phyloP scores from a whole-genome alignment of 352 stramenopile species.

The Globisporangium alternatum region DNA sequence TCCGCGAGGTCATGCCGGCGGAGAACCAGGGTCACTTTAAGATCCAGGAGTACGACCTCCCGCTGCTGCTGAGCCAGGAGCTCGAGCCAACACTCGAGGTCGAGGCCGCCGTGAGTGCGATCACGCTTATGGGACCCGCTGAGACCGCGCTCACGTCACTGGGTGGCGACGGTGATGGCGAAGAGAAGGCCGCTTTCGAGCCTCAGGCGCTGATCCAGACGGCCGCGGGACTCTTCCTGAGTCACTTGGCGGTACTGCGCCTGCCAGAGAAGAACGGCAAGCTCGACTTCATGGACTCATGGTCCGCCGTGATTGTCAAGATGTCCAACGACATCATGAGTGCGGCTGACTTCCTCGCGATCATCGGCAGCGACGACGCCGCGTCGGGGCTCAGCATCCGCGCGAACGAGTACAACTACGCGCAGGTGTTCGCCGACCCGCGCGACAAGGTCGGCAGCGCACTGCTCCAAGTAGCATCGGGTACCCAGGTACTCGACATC shows the following conservation, averaged over 20 bases:
- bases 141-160: constrained; percentile 47
- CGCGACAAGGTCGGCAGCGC: constrained; percentile 42
- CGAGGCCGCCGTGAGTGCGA: constrained; percentile 44
- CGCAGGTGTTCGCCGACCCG: constrained; percentile 54
- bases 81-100: constrained; percentile 21
- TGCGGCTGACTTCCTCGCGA: constrained; percentile 50
- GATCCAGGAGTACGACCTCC: constrained; percentile 33
- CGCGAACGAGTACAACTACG: constrained; percentile 61
- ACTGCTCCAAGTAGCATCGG: constrained; percentile 46
- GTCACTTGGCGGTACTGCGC: constrained; percentile 48
- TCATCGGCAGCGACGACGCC: constrained; percentile 43
- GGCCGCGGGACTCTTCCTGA: constrained; percentile 52
- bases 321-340: constrained; percentile 63
- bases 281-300: constrained; percentile 74
- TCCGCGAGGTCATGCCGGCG: constrained; percentile 34
- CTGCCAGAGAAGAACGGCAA: constrained; percentile 51
- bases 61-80: constrained; percentile 26
- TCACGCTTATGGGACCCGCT: constrained; percentile 60
- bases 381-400: constrained; percentile 45
- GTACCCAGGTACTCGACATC: constrained; percentile 67
- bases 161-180: constrained; percentile 21
- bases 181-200: constrained; percentile 30
- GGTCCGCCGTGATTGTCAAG: constrained; percentile 57
- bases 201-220: constrained; percentile 38
- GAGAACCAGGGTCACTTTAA: constrained; percentile 62